These are phyloP conservation scores for Pseudevernia furfuracea DNA, from an alignment of 495 filamentous ascomycete genomes.

Conservation along the genomic window DNA sequence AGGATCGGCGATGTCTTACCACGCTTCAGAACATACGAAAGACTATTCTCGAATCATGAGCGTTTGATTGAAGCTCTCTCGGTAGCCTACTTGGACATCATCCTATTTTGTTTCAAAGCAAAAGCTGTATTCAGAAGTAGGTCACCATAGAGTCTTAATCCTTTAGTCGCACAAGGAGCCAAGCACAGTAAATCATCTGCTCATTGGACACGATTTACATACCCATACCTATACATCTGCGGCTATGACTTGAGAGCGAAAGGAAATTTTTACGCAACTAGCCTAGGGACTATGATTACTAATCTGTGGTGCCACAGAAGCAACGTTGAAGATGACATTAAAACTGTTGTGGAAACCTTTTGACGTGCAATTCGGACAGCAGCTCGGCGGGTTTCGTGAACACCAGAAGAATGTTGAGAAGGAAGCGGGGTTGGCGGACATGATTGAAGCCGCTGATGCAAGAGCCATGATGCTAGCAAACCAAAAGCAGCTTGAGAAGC, in stretches of 20 bases:
- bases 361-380: neutral
- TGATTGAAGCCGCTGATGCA: conserved; percentile 12
- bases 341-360: neutral
- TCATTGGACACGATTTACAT: neutral
- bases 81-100: conserved; percentile 35
- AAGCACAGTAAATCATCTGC: neutral
- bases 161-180: neutral
- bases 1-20: conserved; percentile 37
- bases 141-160: no score
- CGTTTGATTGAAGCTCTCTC: conserved; percentile 32
- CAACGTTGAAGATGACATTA: neutral
- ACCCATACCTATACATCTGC: neutral
- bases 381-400: conserved; percentile 4
- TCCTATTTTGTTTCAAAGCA: conserved; percentile 33
- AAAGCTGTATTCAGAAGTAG: conserved; percentile 28
- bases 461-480: conserved; percentile 3
- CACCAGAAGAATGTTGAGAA: conserved; percentile 17
- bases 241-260: neutral
- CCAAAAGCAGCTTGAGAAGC: conserved; percentile 9
- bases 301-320: neutral
- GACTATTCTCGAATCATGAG: conserved; percentile 31
- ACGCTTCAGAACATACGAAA: conserved; percentile 31
- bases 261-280: neutral
- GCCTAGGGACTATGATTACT: neutral
- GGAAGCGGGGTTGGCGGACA: conserved; percentile 16